Base-by-base conservation (phyloP, 1,284 basidiomycete genomes). In the Caloboletus inedulis region DNA sequence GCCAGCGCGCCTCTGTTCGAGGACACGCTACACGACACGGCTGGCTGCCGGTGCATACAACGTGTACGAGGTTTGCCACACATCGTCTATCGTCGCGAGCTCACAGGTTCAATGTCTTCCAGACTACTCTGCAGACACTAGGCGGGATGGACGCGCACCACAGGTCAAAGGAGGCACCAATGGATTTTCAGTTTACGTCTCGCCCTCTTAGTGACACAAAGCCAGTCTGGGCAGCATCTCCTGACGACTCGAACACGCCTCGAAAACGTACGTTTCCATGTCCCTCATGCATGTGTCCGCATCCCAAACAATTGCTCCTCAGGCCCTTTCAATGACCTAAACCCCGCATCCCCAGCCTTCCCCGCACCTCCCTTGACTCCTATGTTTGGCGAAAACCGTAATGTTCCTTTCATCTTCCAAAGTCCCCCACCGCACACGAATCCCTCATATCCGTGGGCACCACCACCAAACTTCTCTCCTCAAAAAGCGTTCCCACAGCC, bases 141-240 rank as follows among this genome's bases (percentile, higher is more conserved):
- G 36, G 37, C 43, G 39, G n/a, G 30, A 59, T 72, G 71, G 59
- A 63, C 62, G 53, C 51, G 54, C 66, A 55, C 29, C 66, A 39
- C 72, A 71, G 78, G 55, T 86, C 86, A n/a, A 88, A 74, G 47
- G 87, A 89, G 62, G 85, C 84, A 7, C 88, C 88, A 3, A 91
- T 91, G 88, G 89, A 91, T 69, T 91, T 82, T 68, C 80, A 88
- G 59, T 85, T 78, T 62, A 85, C 84, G 13, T 76, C 75, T 47
- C 71, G 81, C 23, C 75, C 79, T 3, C 75, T 76, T 51, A 73
- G 71, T 50, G 66, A 69, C 37, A 69, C 75, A 48, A 80, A 74
- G 63, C 81, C 84, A 8, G 79, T 76, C 4, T 89, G 87, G 86
- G 77, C 77, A 30, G 14, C 58, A 6, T 56, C 64, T 31, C 54